These are phyloP conservation scores for Pelargonium myrrhifolium DNA, from an alignment of 441 rosid species.

Conservation along the genomic window DNA sequence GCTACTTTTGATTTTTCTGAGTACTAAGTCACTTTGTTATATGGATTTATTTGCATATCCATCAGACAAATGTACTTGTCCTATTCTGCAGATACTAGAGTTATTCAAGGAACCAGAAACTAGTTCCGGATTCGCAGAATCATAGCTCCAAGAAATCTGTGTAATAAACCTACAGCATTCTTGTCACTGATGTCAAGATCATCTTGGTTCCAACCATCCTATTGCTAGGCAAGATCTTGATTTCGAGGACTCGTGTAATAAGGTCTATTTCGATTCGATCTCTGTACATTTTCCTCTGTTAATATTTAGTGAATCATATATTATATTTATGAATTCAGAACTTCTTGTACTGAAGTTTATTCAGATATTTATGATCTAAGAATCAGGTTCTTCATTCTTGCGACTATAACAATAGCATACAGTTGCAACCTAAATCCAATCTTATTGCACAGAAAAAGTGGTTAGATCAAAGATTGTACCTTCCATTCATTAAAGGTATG, in stretches of 20 bases:
- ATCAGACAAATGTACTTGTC: not conserved
- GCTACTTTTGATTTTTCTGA: not conserved
- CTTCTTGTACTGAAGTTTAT: not conserved
- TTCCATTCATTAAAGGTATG: too few relatives aligned
- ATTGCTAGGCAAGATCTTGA: too few relatives aligned
- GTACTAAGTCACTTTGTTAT: not conserved
- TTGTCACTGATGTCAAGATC: not conserved
- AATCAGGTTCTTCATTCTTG: too few relatives aligned
- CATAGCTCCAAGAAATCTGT: not conserved
- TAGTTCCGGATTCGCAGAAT: slow-evolving; percentile 18
- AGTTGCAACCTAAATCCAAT: too few relatives aligned
- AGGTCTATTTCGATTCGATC: not conserved
- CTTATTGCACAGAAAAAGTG: too few relatives aligned
- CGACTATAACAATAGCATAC: too few relatives aligned
- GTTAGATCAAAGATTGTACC: too few relatives aligned
- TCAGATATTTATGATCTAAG: too few relatives aligned
- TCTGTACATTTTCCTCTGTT: not conserved
- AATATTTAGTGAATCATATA: not conserved
- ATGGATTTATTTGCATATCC: not conserved
- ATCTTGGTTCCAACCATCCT: too few relatives aligned
- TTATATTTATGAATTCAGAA: not conserved
- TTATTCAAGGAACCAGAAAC: slow-evolving; percentile 29
- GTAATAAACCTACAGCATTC: not conserved
- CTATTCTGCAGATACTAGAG: slow-evolving; percentile 27
- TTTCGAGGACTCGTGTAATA: not conserved